Conservation (phyloP, 1,284 basidiomycete species). For the Microbotryum violaceum region DNA sequence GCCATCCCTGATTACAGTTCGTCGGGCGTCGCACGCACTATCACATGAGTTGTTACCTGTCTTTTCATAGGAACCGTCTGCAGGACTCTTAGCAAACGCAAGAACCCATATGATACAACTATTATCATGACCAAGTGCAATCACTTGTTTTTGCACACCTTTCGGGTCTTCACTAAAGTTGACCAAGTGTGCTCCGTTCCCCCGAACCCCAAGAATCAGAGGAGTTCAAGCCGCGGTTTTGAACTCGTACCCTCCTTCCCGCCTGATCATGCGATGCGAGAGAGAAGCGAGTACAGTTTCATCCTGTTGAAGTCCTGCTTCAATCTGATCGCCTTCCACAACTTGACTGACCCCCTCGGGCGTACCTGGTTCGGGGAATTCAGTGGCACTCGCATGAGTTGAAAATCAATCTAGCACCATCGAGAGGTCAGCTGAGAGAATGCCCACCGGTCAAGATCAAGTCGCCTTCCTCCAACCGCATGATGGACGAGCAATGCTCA, state of each 20-base stretch:
- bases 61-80: too few relatives aligned
- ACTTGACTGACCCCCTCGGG: conserved; percentile 83
- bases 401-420: not conserved
- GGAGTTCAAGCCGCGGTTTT: conserved; percentile 24
- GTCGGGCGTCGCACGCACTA: too few relatives aligned
- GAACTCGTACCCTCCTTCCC: conserved; percentile 61
- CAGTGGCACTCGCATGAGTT: not conserved
- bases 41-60: too few relatives aligned
- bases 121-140: too few relatives aligned
- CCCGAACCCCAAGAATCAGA: too few relatives aligned
- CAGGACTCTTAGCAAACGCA: too few relatives aligned
- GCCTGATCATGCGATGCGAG: conserved; percentile 14
- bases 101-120: too few relatives aligned
- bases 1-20: not conserved
- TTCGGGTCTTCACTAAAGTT: too few relatives aligned
- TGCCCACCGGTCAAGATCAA: conserved; percentile 39
- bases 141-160: too few relatives aligned
- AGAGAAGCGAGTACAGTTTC: too few relatives aligned
- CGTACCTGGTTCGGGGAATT: conserved; percentile 49
- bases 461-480: conserved; percentile 74
- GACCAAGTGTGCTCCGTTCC: too few relatives aligned
- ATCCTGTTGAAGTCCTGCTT: conserved; percentile 59
- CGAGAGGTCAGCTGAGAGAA: too few relatives aligned
- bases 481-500: conserved; percentile 88
- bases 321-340: conserved; percentile 65